Conservation (phyloP, 768 basidiomycete species). For the Cyclocybe aegerita region DNA sequence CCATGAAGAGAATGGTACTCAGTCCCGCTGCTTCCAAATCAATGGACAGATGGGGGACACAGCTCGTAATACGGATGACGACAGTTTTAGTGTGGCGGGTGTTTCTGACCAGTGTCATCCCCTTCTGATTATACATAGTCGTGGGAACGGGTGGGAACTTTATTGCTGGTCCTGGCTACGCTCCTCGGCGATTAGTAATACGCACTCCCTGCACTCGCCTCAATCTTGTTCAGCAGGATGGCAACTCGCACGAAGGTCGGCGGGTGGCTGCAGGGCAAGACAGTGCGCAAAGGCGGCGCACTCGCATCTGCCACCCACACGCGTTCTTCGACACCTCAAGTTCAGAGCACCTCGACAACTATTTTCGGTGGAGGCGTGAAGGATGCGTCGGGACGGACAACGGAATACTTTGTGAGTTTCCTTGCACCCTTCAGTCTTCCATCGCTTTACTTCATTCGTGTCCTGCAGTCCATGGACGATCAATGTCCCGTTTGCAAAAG, state of each 20-base stretch:
- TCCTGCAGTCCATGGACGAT: constrained; percentile 77
- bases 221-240: constrained; percentile 16
- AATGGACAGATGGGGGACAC: too few species aligned
- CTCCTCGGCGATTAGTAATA: constrained; percentile 1
- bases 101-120: too few species aligned
- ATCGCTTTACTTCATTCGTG: background rate
- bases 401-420: constrained; percentile 73
- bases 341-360: constrained; percentile 71
- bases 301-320: constrained; percentile 44
- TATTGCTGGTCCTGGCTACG: too few species aligned
- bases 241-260: constrained; percentile 32
- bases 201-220: background rate
- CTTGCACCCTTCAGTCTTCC: constrained; percentile 6
- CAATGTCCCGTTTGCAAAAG: constrained; percentile 97
- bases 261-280: constrained; percentile 74
- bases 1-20: too few species aligned
- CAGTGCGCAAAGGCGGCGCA: constrained; percentile 64
- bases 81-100: too few species aligned
- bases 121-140: too few species aligned
- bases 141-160: too few species aligned
- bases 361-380: constrained; percentile 84
- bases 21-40: too few species aligned
- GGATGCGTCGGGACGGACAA: constrained; percentile 78
- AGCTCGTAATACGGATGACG: too few species aligned
- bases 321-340: constrained; percentile 62